Conservation (phyloP, 768 basidiomycete genomes). For the Boletellus emodensis region DNA sequence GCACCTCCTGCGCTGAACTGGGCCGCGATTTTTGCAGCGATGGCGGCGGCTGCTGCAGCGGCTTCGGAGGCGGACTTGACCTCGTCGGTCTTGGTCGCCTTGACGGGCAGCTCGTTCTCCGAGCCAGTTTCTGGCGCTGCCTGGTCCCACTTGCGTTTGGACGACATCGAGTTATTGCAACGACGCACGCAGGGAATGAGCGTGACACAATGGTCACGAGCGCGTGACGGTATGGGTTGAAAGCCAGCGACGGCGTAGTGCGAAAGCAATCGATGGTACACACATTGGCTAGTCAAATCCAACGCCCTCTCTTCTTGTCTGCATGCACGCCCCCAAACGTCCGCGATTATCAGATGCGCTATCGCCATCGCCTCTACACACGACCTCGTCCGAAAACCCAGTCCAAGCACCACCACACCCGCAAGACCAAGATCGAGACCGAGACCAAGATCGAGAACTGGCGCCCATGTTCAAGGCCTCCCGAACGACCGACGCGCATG, state of each 20-base stretch:
- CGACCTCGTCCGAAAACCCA: constrained; percentile 14
- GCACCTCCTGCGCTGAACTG: constrained; percentile 56
- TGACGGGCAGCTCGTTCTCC: constrained; percentile 41
- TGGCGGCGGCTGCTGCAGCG: constrained; percentile 75
- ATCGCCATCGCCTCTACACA: constrained; percentile 25
- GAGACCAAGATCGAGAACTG: constrained; percentile 12
- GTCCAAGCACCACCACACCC: background rate
- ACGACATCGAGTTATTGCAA: constrained; percentile 42
- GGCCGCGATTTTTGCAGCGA: constrained; percentile 93
- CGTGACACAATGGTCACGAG: constrained; percentile 16
- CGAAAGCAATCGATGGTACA: background rate
- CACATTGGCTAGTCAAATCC: too few species aligned
- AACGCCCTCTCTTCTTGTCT: background rate
- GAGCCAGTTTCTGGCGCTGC: constrained; percentile 43
- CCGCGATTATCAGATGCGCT: constrained; percentile 31
- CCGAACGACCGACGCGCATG: constrained; percentile 24
- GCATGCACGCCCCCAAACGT: constrained; percentile 31
- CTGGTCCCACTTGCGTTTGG: constrained; percentile 84
- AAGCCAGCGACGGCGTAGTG: constrained; percentile 13
- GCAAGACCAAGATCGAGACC: background rate
- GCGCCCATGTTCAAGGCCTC: constrained; percentile 32
- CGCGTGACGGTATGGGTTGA: constrained; percentile 14
- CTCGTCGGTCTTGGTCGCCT: constrained; percentile 46
- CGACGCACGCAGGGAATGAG: background rate
- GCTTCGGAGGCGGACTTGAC: constrained; percentile 53